phyloP scores from a whole-genome alignment of 2,329 filamentous ascomycete species.

The Lachnellula cervina region DNA sequence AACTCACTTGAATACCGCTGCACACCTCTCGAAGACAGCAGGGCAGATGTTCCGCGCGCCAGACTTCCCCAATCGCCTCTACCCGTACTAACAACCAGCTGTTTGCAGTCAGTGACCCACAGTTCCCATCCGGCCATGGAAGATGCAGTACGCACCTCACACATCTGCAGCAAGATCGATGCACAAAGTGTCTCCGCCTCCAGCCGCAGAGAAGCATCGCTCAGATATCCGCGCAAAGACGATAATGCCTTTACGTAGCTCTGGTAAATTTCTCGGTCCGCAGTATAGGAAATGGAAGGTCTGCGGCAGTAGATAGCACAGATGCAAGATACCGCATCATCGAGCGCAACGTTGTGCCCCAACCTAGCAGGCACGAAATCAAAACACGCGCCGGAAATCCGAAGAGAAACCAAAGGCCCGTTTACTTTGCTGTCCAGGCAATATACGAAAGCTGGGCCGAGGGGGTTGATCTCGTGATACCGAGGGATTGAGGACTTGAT shows the following conservation, averaged over 20 bases:
- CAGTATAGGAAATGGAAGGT: neutral
- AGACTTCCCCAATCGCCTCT: slow-evolving; percentile 13
- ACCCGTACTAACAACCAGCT: slow-evolving; percentile 13
- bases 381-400: slow-evolving; percentile 8
- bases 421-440: slow-evolving; percentile 12
- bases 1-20: slow-evolving; percentile 10
- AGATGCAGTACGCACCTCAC: slow-evolving; percentile 7
- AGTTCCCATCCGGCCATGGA: neutral
- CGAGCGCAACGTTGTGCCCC: slow-evolving; percentile 12
- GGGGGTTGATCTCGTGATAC: slow-evolving; percentile 1
- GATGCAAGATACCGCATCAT: slow-evolving; percentile 15
- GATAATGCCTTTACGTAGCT: slow-evolving; percentile 11
- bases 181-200: slow-evolving; percentile 15
- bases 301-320: slow-evolving; percentile 8
- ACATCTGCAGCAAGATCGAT: slow-evolving; percentile 16
- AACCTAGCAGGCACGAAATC: slow-evolving; percentile 11
- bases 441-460: slow-evolving; percentile 7
- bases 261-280: slow-evolving; percentile 1
- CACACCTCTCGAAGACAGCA: slow-evolving; percentile 9
- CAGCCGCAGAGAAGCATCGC: neutral
- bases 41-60: slow-evolving; percentile 6
- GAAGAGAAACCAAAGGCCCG: slow-evolving; percentile 6
- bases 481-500: slow-evolving; percentile 1
- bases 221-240: slow-evolving; percentile 6
- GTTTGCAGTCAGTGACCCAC: neutral